These are phyloP conservation scores for Blumeria hordei DNA, from an alignment of 2,329 filamentous ascomycete genomes.

Conservation along the genomic window DNA sequence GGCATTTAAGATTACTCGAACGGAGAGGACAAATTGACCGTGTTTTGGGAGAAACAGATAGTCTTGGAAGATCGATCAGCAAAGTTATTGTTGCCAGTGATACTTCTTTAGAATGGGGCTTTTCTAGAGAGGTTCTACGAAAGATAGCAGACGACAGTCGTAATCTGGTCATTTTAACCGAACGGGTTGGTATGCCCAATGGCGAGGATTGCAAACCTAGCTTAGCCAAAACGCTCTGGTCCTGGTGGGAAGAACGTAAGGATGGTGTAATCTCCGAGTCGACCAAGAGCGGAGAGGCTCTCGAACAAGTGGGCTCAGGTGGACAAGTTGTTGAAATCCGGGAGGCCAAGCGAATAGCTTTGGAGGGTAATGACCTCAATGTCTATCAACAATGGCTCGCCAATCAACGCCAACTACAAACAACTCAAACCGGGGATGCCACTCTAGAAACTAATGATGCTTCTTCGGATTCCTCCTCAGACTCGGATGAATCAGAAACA, in stretches of 20 bases:
- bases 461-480: conserved; percentile 64
- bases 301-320: conserved; percentile 42
- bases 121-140: conserved; percentile 59
- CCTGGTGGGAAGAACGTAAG: conserved; percentile 47
- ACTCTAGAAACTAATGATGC: conserved; percentile 56
- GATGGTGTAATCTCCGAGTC: conserved; percentile 38
- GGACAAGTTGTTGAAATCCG: conserved; percentile 35
- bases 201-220: conserved; percentile 8
- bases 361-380: conserved; percentile 52
- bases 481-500: conserved; percentile 69
- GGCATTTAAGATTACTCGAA: conserved; percentile 62
- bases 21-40: conserved; percentile 57
- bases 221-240: conserved; percentile 55
- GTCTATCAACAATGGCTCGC: conserved; percentile 85
- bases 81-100: conserved; percentile 82
- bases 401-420: conserved; percentile 66
- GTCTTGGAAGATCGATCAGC: conserved; percentile 21
- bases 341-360: conserved; percentile 34
- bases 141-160: conserved; percentile 49
- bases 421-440: conserved; percentile 47
- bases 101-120: conserved; percentile 78
- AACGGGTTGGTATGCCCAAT: conserved; percentile 28
- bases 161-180: conserved; percentile 73
- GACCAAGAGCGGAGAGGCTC: conserved; percentile 25
- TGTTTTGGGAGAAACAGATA: conserved; percentile 26